phyloP scores from a whole-genome alignment of 768 basidiomycete species.

The Rhodosporidiobolus odoratus region DNA sequence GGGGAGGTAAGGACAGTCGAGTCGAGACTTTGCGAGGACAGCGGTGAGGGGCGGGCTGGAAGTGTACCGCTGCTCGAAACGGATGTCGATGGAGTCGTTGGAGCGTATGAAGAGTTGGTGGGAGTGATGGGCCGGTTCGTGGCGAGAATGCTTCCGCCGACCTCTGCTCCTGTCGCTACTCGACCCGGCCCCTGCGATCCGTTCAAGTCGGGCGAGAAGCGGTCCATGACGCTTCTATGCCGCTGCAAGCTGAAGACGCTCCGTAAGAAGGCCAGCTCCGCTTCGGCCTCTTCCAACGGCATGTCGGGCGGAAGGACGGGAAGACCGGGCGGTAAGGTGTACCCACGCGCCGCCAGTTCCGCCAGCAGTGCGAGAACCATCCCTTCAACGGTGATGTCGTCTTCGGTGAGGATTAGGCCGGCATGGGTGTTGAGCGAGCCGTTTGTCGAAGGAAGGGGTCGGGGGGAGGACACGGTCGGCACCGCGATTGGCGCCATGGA shows the following conservation, averaged over 20 bases:
- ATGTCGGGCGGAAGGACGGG: constrained; percentile 31
- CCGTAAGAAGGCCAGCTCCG: constrained; percentile 19
- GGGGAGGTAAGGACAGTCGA: constrained; percentile 31
- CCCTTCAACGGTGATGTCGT: constrained; percentile 38
- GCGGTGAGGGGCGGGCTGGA: constrained; percentile 14
- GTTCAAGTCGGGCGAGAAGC: constrained; percentile 22
- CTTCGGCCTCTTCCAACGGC: constrained; percentile 34
- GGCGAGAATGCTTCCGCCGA: not conserved
- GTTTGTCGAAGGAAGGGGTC: not conserved
- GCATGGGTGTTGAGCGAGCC: constrained; percentile 5
- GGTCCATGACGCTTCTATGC: constrained; percentile 24
- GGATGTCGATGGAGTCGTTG: not conserved
- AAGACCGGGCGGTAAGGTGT: constrained; percentile 27
- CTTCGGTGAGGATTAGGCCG: constrained; percentile 31
- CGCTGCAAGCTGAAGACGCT: constrained; percentile 27
- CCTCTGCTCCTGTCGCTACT: not conserved
- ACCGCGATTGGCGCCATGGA: no score
- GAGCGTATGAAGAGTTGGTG: not conserved
- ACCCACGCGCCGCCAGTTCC: constrained; percentile 26
- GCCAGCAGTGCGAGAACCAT: constrained; percentile 34
- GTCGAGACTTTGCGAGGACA: constrained; percentile 28
- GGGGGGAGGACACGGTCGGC: not conserved
- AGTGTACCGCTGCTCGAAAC: not conserved
- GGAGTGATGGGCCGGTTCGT: not conserved
- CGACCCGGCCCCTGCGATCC: no score